These are phyloP conservation scores for Nymphaea colorata DNA, from an alignment of 164 flowering plant species.

Conservation along the genomic window DNA sequence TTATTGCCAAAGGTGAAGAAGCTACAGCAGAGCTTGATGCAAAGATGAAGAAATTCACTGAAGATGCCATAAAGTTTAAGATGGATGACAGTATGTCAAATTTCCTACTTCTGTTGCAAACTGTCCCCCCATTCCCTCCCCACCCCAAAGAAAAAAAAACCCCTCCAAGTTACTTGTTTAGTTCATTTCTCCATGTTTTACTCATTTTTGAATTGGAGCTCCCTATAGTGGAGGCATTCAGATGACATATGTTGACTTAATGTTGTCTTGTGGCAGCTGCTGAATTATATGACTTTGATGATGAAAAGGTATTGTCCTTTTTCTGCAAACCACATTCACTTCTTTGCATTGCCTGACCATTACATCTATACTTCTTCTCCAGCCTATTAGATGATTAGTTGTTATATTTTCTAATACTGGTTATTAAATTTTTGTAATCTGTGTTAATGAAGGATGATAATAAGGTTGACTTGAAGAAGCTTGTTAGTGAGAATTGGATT, in stretches of 20 bases:
- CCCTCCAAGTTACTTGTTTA: too few species aligned
- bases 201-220: too few species aligned
- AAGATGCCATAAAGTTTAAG: slow-evolving; percentile 98
- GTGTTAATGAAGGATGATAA: slow-evolving; percentile 42
- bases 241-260: too few species aligned
- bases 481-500: slow-evolving; percentile 91
- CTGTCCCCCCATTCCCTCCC: background rate
- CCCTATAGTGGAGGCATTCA: too few species aligned
- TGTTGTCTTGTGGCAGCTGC: slow-evolving; percentile 45
- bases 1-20: slow-evolving; percentile 98
- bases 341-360: background rate
- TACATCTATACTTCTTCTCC: background rate
- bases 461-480: slow-evolving; percentile 90
- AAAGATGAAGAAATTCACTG: slow-evolving; percentile 98
- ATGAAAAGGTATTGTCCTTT: slow-evolving; percentile 54
- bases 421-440: slow-evolving; percentile 2
- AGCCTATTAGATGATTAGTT: background rate
- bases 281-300: slow-evolving; percentile 89
- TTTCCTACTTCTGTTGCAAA: background rate
- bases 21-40: slow-evolving; percentile 99
- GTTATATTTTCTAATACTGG: background rate
- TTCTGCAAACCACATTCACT: background rate
- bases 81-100: slow-evolving; percentile 90
- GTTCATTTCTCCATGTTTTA: too few species aligned
- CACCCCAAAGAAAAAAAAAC: too few species aligned